Evolutionary conservation across 352 stramenopile genomes (phyloP).

Genomic region (Phytophthora gonapodyides): DNA sequence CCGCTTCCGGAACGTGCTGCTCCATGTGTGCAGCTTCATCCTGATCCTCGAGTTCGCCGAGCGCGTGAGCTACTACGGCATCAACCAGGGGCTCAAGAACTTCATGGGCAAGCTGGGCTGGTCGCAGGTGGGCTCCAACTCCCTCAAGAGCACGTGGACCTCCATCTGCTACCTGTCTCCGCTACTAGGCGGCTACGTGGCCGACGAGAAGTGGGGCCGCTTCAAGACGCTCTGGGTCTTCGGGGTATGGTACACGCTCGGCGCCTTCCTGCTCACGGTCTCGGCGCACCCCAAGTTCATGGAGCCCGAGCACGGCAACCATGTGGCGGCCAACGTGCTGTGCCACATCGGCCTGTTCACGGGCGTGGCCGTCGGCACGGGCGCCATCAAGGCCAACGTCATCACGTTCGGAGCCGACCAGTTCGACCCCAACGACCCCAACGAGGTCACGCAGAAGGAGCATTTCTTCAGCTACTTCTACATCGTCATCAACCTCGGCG

Average conservation of each 20-base stretch:
- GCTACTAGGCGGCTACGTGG: constrained; percentile 82
- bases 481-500: constrained; percentile 91
- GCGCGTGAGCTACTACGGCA: constrained; percentile 87
- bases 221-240: constrained; percentile 87
- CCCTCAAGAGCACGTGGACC: constrained; percentile 89
- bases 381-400: constrained; percentile 88
- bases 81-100: constrained; percentile 90
- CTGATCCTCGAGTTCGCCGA: constrained; percentile 87
- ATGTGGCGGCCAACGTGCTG: constrained; percentile 62
- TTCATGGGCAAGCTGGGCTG: constrained; percentile 80
- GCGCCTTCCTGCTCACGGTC: constrained; percentile 66
- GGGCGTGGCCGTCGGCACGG: constrained; percentile 77
- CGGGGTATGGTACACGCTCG: constrained; percentile 76
- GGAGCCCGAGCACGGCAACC: constrained; percentile 40
- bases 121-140: constrained; percentile 82
- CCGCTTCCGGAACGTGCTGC: constrained; percentile 82
- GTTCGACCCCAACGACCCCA: constrained; percentile 86
- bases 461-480: constrained; percentile 94
- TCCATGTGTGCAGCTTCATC: constrained; percentile 88
- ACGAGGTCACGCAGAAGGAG: constrained; percentile 78
- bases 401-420: constrained; percentile 88
- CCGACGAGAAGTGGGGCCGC: constrained; percentile 86
- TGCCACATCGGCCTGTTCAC: constrained; percentile 79
- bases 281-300: constrained; percentile 72
- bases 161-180: constrained; percentile 88